Evolutionary conservation across 108 stramenopile genomes (phyloP).

Genomic region (Cafeteria roenbergensis): DNA sequence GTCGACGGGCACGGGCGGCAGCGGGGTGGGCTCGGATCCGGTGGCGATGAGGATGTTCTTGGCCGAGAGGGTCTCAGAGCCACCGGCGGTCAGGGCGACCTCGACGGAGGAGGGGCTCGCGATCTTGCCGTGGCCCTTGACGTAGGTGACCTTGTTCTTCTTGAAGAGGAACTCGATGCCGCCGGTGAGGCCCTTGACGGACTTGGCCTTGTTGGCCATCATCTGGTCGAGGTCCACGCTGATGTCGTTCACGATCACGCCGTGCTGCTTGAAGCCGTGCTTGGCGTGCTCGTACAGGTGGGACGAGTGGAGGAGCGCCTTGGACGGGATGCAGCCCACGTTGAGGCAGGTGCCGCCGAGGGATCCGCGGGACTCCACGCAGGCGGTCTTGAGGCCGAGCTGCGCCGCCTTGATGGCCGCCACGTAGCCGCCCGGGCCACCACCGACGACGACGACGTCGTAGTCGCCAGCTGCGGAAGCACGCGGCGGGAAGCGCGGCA

Average conservation of each 20-base stretch:
- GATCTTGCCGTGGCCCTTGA: conserved; percentile 81
- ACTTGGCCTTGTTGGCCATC: conserved; percentile 71
- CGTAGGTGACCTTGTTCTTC: conserved; percentile 92
- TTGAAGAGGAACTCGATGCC: conserved; percentile 96
- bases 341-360: conserved; percentile 89
- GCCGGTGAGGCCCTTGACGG: conserved; percentile 84
- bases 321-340: conserved; percentile 98
- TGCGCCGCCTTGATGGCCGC: conserved; percentile 97
- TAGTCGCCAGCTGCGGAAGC: too few species aligned
- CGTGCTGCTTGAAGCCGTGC: conserved; percentile 84
- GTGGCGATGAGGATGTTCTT: conserved; percentile 95
- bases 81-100: conserved; percentile 70
- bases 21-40: conserved; percentile 88
- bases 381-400: conserved; percentile 91
- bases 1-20: conserved; percentile 92
- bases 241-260: conserved; percentile 52
- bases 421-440: conserved; percentile 97
- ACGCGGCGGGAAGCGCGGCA: too few species aligned
- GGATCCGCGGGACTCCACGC: conserved; percentile 87
- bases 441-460: conserved; percentile 60
- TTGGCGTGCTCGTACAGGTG: conserved; percentile 92
- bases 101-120: conserved; percentile 63
- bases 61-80: conserved; percentile 58
- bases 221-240: conserved; percentile 78
- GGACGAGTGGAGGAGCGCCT: conserved; percentile 75